phyloP scores from a whole-genome alignment of 768 basidiomycete genomes.

The Rubroboletus satanas region DNA sequence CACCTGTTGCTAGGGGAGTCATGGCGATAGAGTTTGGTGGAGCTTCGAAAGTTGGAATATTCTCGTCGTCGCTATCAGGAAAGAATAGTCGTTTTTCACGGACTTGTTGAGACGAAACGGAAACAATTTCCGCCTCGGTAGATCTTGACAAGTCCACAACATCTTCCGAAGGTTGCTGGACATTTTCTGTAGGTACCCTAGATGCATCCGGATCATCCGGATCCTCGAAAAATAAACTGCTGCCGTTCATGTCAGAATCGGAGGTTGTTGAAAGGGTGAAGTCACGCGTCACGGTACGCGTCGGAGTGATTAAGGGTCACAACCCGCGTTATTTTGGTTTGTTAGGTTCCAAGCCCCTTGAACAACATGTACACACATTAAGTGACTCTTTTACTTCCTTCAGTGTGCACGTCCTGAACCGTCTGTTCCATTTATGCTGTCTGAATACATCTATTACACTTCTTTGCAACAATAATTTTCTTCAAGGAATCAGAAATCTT shows the following conservation, averaged over 20 bases:
- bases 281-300: constrained; percentile 1
- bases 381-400: too few species aligned
- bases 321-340: constrained; percentile 25
- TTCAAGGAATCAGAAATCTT: background rate
- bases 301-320: background rate
- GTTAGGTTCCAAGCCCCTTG: constrained; percentile 12
- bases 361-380: constrained; percentile 2
- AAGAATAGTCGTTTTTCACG: constrained; percentile 38
- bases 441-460: background rate
- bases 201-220: constrained; percentile 48
- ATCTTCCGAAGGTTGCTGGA: constrained; percentile 5
- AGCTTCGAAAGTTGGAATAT: constrained; percentile 18
- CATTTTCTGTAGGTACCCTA: background rate
- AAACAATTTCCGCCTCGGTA: background rate
- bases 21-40: background rate
- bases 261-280: background rate
- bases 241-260: constrained; percentile 10
- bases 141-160: background rate
- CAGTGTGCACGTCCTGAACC: background rate
- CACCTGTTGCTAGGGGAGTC: constrained; percentile 35
- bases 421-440: background rate
- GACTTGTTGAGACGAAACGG: constrained; percentile 8
- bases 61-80: constrained; percentile 44
- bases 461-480: background rate
- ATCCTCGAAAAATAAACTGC: constrained; percentile 54